phyloP scores from a whole-genome alignment of 2,329 filamentous ascomycete species.

The Alternaria dauci region DNA sequence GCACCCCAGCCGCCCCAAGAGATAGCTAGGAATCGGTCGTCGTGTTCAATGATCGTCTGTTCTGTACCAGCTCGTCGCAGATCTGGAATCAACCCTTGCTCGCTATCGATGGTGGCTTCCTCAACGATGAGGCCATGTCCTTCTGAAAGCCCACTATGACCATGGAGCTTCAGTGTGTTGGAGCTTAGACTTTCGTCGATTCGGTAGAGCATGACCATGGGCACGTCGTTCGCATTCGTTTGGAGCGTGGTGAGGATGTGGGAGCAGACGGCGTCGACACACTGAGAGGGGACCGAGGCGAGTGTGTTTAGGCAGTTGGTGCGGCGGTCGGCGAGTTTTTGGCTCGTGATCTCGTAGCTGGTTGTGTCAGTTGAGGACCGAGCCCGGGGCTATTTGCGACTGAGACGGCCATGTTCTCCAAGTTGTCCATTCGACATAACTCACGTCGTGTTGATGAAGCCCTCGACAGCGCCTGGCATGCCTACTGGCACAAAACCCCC shows the following conservation, averaged over 20 bases:
- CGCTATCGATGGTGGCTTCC: conserved; percentile 30
- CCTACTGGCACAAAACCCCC: conserved; percentile 45
- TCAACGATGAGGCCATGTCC: conserved; percentile 39
- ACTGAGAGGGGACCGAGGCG: conserved; percentile 36
- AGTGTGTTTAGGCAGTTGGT: conserved; percentile 45
- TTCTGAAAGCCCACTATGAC: conserved; percentile 39
- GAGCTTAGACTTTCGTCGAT: conserved; percentile 21
- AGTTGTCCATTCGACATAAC: background rate
- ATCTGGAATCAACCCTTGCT: conserved; percentile 40
- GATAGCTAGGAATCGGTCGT: conserved; percentile 40
- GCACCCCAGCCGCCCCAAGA: conserved; percentile 41
- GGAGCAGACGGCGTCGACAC: conserved; percentile 29
- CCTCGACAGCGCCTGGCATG: conserved; percentile 31
- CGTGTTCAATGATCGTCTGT: conserved; percentile 33
- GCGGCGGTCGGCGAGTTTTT: conserved; percentile 43
- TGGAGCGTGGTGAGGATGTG: conserved; percentile 43
- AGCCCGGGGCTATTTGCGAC: background rate
- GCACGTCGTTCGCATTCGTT: conserved; percentile 40
- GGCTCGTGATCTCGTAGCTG: conserved; percentile 44
- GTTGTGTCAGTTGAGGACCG: conserved; percentile 3
- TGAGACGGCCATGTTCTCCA: background rate
- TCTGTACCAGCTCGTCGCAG: conserved; percentile 37
- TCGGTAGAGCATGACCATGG: conserved; percentile 44
- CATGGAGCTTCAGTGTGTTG: conserved; percentile 31
- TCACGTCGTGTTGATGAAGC: conserved; percentile 25